phyloP scores from a whole-genome alignment of 129 eudicot species.

The Silybum marianum region DNA sequence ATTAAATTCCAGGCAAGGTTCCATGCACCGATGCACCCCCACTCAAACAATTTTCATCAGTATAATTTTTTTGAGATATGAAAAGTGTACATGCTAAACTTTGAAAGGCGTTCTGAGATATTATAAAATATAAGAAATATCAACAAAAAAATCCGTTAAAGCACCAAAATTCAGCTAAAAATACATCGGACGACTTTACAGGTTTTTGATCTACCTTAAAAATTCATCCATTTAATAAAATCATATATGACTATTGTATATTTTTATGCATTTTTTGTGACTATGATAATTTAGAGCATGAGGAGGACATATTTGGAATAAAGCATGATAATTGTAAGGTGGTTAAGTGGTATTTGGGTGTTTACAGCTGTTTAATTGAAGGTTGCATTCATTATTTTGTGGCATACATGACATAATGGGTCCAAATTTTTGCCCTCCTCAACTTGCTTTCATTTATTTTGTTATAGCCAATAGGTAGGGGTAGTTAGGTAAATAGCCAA shows the following conservation, averaged over 20 bases:
- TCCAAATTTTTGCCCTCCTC: conserved; percentile 21
- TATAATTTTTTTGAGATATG: background rate
- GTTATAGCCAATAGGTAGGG: conserved; percentile 17
- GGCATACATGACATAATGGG: conserved; percentile 24
- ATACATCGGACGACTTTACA: too few species aligned
- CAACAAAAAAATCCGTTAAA: background rate
- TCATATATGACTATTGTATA: background rate
- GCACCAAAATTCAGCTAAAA: background rate
- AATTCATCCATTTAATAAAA: background rate
- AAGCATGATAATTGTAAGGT: conserved; percentile 19
- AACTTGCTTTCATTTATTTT: conserved; percentile 25
- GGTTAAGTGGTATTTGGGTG: conserved; percentile 31
- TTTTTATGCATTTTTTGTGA: background rate
- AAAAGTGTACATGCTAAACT: too few species aligned
- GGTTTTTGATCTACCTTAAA: too few species aligned
- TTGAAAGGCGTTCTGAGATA: too few species aligned
- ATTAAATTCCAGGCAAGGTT: background rate
- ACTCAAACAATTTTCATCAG: too few species aligned
- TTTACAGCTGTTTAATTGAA: conserved; percentile 39
- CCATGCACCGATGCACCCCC: background rate
- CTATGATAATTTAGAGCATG: background rate
- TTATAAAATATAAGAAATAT: too few species aligned
- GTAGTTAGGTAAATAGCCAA: conserved; percentile 21
- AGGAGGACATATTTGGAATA: conserved; percentile 27
- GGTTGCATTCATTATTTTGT: conserved; percentile 39